Percentiles rank a stretch among this genome's conserved stretches.
Conservation (phyloP, 345 rosid species). For the Anacardium occidentale region DNA sequence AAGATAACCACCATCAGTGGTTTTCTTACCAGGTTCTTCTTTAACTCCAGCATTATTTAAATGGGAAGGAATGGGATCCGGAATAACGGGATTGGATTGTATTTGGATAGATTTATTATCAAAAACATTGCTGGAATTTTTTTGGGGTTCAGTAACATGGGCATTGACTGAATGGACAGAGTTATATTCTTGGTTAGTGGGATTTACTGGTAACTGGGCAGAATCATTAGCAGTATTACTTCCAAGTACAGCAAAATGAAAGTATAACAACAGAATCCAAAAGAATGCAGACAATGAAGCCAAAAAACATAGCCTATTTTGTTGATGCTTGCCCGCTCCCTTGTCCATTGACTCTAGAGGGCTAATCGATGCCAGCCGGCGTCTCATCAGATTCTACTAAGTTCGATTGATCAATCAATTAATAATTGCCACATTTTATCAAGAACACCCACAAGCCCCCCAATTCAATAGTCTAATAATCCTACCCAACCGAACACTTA, state of each 20-base stretch:
- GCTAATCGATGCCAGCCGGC: slow-evolving; percentile 48
- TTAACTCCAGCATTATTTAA: slow-evolving; percentile 20
- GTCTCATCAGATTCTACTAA: slow-evolving; percentile 50
- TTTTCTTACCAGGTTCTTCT: neutral
- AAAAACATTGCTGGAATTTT: slow-evolving; percentile 13
- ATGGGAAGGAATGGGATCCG: slow-evolving; percentile 29
- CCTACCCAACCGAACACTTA: neutral
- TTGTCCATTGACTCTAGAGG: slow-evolving; percentile 56
- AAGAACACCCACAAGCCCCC: slow-evolving; percentile 22
- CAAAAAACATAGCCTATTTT: slow-evolving; percentile 51
- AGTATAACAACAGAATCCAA: slow-evolving; percentile 67
- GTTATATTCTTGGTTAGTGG: slow-evolving; percentile 22
- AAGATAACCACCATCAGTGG: slow-evolving; percentile 8
- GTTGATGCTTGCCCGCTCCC: slow-evolving; percentile 53
- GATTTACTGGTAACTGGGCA: slow-evolving; percentile 29
- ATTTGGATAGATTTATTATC: slow-evolving; percentile 35
- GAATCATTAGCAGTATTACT: slow-evolving; percentile 33
- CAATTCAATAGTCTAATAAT: slow-evolving; percentile 7
- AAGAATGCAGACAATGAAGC: slow-evolving; percentile 50
- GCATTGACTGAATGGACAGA: slow-evolving; percentile 28
- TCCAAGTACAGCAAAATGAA: slow-evolving; percentile 63
- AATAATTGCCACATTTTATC: slow-evolving; percentile 9
- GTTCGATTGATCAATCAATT: slow-evolving; percentile 13
- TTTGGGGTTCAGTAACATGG: slow-evolving; percentile 3
- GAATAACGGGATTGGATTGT: slow-evolving; percentile 24